These are phyloP conservation scores for Cylindrotheca fusiformis DNA, from an alignment of 108 stramenopile genomes.

Conservation along the genomic window DNA sequence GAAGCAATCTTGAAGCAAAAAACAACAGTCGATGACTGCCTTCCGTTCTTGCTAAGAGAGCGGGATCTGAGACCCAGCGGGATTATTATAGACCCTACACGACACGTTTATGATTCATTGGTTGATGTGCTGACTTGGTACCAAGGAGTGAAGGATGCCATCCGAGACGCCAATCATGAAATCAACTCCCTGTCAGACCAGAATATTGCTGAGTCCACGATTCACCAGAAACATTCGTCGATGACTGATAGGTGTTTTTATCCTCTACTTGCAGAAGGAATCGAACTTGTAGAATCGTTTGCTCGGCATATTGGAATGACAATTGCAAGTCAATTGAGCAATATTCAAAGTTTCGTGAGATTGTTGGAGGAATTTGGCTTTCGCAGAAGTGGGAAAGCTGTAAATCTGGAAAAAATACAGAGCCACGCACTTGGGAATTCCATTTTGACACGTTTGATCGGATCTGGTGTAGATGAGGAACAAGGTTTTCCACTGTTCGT, in stretches of 20 bases:
- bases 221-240: not conserved
- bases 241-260: constrained; percentile 1
- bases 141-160: constrained; percentile 3
- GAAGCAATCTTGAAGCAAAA: constrained; percentile 8
- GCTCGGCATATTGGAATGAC: not conserved
- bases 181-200: not conserved
- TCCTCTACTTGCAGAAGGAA: constrained; percentile 25
- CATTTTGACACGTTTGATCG: constrained; percentile 12
- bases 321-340: not conserved
- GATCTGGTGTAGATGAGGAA: constrained; percentile 4
- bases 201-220: constrained; percentile 1
- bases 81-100: constrained; percentile 57
- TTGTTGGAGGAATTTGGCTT: constrained; percentile 11
- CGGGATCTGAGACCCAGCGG: constrained; percentile 53
- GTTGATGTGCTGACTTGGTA: constrained; percentile 58
- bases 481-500: constrained; percentile 29
- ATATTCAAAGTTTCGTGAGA: not conserved
- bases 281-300: constrained; percentile 18
- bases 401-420: constrained; percentile 19
- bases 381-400: constrained; percentile 16
- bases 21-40: constrained; percentile 12
- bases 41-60: constrained; percentile 6
- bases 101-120: constrained; percentile 41
- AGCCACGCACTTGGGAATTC: constrained; percentile 5
- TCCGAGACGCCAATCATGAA: not conserved